Evolutionary conservation across 306 rosid species (phyloP).

Genomic region (Dalbergia cultrata): DNA sequence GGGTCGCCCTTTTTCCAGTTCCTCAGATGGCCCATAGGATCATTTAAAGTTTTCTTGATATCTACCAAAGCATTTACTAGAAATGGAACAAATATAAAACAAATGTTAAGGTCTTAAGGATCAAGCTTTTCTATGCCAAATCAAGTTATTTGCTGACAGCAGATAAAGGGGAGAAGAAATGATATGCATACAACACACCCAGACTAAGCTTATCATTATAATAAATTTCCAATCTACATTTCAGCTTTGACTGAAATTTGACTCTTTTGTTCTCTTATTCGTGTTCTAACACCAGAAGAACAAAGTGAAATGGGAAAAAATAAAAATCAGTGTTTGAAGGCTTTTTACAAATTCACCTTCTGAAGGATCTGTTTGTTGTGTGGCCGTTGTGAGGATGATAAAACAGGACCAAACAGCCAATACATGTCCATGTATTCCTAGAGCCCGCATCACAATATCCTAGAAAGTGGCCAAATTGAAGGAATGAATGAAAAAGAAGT

Average conservation of each 20-base stretch:
- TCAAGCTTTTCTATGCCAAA: slow-evolving; percentile 12
- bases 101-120: not conserved
- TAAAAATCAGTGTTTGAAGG: not conserved
- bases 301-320: slow-evolving; percentile 25
- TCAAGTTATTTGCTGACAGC: slow-evolving; percentile 27
- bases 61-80: slow-evolving; percentile 70
- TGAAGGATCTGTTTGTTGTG: slow-evolving; percentile 67
- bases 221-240: slow-evolving; percentile 11
- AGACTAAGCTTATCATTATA: slow-evolving; percentile 3
- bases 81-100: slow-evolving; percentile 44
- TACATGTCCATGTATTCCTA: slow-evolving; percentile 53
- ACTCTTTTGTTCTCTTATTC: not conserved
- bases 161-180: not conserved
- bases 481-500: not conserved
- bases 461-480: slow-evolving; percentile 23
- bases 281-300: slow-evolving; percentile 25
- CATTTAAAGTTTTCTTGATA: slow-evolving; percentile 68
- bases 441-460: slow-evolving; percentile 58
- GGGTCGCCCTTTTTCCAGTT: slow-evolving; percentile 80
- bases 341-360: slow-evolving; percentile 62
- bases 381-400: slow-evolving; percentile 47
- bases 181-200: not conserved
- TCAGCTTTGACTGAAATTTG: slow-evolving; percentile 13
- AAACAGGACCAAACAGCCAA: slow-evolving; percentile 53
- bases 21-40: slow-evolving; percentile 55